phyloP scores from a whole-genome alignment of 805 yeast genomes.

The Ogataea sp. region DNA sequence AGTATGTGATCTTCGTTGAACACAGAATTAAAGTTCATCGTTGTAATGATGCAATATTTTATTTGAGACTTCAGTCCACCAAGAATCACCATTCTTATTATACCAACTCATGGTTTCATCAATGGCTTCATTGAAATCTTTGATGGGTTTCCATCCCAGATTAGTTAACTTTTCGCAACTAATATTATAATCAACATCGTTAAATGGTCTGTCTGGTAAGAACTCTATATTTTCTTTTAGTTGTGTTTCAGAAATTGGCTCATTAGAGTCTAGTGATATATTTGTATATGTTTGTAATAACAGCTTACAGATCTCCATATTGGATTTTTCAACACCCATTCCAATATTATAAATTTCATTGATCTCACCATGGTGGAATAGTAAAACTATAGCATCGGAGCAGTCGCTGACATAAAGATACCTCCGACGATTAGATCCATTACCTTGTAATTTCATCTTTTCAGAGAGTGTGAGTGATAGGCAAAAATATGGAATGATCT shows the following conservation, averaged over 20 bases:
- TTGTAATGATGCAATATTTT: background rate
- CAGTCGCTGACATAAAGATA: slow-evolving; percentile 39
- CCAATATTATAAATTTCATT: slow-evolving; percentile 6
- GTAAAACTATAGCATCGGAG: slow-evolving; percentile 27
- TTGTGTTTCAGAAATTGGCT: background rate
- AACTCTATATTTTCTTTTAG: slow-evolving; percentile 13
- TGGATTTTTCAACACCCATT: slow-evolving; percentile 1
- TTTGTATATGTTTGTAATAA: background rate
- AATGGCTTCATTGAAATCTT: background rate
- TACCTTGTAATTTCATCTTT: slow-evolving; percentile 37
- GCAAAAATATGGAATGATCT: slow-evolving; percentile 31
- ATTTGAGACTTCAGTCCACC: background rate
- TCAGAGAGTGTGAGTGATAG: background rate
- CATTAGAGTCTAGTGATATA: too few relatives aligned
- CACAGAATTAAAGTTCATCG: too few relatives aligned
- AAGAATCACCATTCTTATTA: background rate
- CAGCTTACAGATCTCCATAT: background rate
- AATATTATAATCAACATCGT: slow-evolving; percentile 4
- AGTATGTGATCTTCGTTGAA: too few relatives aligned
- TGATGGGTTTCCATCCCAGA: slow-evolving; percentile 3
- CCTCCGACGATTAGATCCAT: slow-evolving; percentile 33
- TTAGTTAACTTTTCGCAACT: slow-evolving; percentile 1
- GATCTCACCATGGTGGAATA: slow-evolving; percentile 12
- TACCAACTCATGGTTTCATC: slow-evolving; percentile 2
- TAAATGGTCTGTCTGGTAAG: slow-evolving; percentile 17